phyloP scores from a whole-genome alignment of 495 filamentous ascomycete genomes.

The Daldinia bambusicola region DNA sequence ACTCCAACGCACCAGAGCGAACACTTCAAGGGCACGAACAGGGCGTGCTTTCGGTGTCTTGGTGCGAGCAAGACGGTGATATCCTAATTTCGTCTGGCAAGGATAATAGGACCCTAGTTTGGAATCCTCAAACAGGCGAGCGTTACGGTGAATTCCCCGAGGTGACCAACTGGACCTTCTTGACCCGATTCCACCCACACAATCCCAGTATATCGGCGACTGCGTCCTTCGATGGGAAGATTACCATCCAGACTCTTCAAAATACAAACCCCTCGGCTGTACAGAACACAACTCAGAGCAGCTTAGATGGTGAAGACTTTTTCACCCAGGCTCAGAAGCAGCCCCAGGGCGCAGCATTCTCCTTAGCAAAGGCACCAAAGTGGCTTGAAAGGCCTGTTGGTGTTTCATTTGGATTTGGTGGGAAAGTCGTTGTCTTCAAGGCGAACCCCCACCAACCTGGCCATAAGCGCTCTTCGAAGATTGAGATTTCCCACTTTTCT shows the following conservation, averaged over 20 bases:
- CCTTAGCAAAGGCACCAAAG: slow-evolving; percentile 83
- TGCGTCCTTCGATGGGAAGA: slow-evolving; percentile 96
- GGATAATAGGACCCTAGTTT: slow-evolving; percentile 94
- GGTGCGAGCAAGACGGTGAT: slow-evolving; percentile 92
- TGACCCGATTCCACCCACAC: slow-evolving; percentile 91
- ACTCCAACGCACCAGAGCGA: slow-evolving; percentile 93
- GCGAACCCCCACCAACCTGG: slow-evolving; percentile 64
- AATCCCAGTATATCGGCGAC: slow-evolving; percentile 93
- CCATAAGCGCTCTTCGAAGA: slow-evolving; percentile 73
- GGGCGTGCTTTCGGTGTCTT: slow-evolving; percentile 92
- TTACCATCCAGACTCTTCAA: slow-evolving; percentile 90
- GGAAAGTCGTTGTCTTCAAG: slow-evolving; percentile 85
- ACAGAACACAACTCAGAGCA: slow-evolving; percentile 62
- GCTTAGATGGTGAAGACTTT: slow-evolving; percentile 92
- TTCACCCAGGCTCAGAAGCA: slow-evolving; percentile 93
- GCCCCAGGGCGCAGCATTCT: slow-evolving; percentile 87
- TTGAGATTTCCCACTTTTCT: slow-evolving; percentile 87
- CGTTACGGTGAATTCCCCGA: slow-evolving; percentile 92
- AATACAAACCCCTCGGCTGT: slow-evolving; percentile 79
- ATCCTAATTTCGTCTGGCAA: slow-evolving; percentile 94
- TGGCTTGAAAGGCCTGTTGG: slow-evolving; percentile 90
- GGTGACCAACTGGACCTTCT: slow-evolving; percentile 98
- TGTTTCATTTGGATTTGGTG: slow-evolving; percentile 95
- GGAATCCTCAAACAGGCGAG: slow-evolving; percentile 93
- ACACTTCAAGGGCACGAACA: slow-evolving; percentile 89